Evolutionary conservation across 768 basidiomycete genomes (phyloP).

Genomic region (Amanita subjunquillea): DNA sequence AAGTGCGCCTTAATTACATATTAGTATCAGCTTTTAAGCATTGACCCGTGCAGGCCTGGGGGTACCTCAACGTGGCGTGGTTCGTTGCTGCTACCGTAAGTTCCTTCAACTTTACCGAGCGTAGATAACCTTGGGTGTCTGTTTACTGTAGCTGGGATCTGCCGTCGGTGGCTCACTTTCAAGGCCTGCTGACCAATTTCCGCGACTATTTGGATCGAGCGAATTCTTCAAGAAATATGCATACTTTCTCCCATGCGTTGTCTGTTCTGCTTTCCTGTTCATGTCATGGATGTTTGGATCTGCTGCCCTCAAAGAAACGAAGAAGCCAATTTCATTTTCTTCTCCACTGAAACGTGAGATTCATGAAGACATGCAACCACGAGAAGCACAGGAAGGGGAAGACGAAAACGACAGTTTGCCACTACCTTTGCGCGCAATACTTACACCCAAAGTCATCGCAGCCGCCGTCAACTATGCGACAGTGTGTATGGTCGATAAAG

Average conservation of each 20-base stretch:
- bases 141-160: constrained; percentile 18
- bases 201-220: constrained; percentile 19
- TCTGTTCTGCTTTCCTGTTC: constrained; percentile 38
- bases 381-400: too few relatives aligned
- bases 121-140: too few relatives aligned
- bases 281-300: constrained; percentile 14
- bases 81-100: constrained; percentile 11
- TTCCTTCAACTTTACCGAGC: neutral
- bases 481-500: constrained; percentile 45
- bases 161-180: constrained; percentile 40
- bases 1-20: constrained; percentile 14
- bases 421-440: too few relatives aligned
- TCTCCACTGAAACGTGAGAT: too few relatives aligned
- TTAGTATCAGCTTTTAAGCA: neutral
- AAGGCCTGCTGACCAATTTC: constrained; percentile 4
- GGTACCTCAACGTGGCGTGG: constrained; percentile 26
- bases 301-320: too few relatives aligned
- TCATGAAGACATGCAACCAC: too few relatives aligned
- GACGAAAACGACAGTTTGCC: too few relatives aligned
- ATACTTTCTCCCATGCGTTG: constrained; percentile 51
- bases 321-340: too few relatives aligned
- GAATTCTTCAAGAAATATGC: constrained; percentile 35
- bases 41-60: neutral
- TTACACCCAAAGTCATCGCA: too few relatives aligned
- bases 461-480: constrained; percentile 4